Percentiles rank a stretch among this genome's conserved stretches.
Conservation (phyloP, 495 filamentous ascomycete genomes). For the Aspergillus cavernicola region DNA sequence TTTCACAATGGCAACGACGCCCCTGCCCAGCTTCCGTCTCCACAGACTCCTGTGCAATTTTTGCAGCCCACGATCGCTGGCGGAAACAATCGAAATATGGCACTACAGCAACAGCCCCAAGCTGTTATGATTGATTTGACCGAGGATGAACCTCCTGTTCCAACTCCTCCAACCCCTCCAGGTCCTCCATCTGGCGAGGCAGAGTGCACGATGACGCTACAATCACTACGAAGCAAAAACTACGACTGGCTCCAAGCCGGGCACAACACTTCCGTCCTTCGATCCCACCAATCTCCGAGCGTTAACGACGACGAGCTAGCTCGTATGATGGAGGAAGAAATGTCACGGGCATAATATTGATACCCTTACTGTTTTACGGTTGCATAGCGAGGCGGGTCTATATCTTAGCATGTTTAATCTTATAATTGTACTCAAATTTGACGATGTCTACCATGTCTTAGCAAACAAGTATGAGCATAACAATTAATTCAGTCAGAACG, state of each 20-base stretch:
- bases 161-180: too few species aligned
- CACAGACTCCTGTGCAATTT: not conserved
- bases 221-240: conserved; percentile 22
- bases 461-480: too few species aligned
- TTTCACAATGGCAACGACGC: not conserved
- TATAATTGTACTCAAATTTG: too few species aligned
- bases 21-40: not conserved
- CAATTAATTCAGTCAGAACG: not conserved
- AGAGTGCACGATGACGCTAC: conserved; percentile 11
- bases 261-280: not conserved
- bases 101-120: not conserved
- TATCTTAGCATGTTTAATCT: conserved; percentile 5
- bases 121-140: conserved; percentile 23
- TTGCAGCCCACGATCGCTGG: too few species aligned
- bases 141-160: conserved; percentile 8
- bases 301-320: conserved; percentile 20
- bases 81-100: not conserved
- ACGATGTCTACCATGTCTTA: too few species aligned
- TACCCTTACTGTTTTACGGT: not conserved
- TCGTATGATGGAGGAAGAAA: conserved; percentile 25
- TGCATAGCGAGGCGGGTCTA: conserved; percentile 5
- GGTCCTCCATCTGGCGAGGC: conserved; percentile 3
- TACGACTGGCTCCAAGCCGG: conserved; percentile 22
- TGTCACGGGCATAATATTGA: conserved; percentile 15
- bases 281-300: not conserved